Evolutionary conservation across 2,329 filamentous ascomycete genomes (phyloP).

Genomic region (Fusarium algeriense): DNA sequence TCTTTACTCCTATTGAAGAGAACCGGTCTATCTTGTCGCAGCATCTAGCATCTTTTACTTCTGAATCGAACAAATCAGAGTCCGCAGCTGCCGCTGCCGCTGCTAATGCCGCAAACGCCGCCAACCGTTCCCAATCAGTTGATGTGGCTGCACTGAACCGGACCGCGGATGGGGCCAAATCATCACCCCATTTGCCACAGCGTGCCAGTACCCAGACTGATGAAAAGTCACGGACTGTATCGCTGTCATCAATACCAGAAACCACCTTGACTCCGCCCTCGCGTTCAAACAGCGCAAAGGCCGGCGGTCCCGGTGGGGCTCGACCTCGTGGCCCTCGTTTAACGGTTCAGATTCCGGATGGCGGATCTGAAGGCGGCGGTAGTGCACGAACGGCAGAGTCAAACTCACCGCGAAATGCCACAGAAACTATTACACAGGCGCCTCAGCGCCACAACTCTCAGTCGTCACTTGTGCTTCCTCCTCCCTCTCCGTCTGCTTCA

Average conservation of each 20-base stretch:
- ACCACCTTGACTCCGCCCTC: constrained; percentile 76
- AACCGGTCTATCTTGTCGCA: constrained; percentile 88
- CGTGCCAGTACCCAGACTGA: constrained; percentile 62
- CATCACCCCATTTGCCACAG: constrained; percentile 69
- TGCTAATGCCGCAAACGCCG: constrained; percentile 42
- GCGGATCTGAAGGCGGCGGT: constrained; percentile 78
- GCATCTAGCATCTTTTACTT: constrained; percentile 77
- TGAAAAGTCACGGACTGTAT: constrained; percentile 61
- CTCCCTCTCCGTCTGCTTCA: constrained; percentile 90
- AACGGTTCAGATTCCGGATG: constrained; percentile 95
- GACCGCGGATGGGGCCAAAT: constrained; percentile 61
- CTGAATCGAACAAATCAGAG: constrained; percentile 61
- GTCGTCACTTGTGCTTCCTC: constrained; percentile 83
- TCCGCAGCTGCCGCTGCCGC: constrained; percentile 45
- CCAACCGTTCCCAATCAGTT: constrained; percentile 72
- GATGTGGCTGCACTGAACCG: constrained; percentile 70
- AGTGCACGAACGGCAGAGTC: constrained; percentile 78
- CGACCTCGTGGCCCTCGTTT: constrained; percentile 83
- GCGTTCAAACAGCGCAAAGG: constrained; percentile 80
- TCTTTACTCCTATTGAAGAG: constrained; percentile 97
- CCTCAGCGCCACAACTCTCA: constrained; percentile 67
- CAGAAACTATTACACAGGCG: constrained; percentile 68
- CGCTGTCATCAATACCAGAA: constrained; percentile 74
- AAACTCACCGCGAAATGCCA: constrained; percentile 70
- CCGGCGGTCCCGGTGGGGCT: constrained; percentile 67